A percentile compares a stretch with the other conserved stretches of the same genome.
These are phyloP conservation scores for Aspergillus ochraceus DNA, from an alignment of 2,329 filamentous ascomycete genomes.

Conservation along the genomic window DNA sequence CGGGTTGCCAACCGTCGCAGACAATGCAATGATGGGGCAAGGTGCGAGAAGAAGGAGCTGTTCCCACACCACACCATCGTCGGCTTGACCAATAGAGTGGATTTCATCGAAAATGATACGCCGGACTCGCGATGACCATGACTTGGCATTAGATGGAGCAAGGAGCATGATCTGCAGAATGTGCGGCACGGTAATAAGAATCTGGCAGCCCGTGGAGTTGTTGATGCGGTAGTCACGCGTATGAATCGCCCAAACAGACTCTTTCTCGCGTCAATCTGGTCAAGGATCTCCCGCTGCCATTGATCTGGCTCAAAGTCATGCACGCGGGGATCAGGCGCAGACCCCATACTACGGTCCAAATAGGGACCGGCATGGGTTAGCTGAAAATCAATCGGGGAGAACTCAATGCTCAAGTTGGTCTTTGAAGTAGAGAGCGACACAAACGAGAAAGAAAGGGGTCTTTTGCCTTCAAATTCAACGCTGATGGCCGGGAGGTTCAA, in stretches of 20 bases:
- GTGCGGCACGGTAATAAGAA: constrained; percentile 42
- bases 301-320: constrained; percentile 68
- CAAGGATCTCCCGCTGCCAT: constrained; percentile 74
- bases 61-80: background rate
- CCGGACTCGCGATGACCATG: background rate
- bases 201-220: constrained; percentile 69
- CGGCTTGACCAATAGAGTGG: background rate
- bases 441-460: background rate
- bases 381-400: background rate
- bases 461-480: background rate
- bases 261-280: constrained; percentile 67
- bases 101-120: background rate
- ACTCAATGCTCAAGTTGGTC: background rate
- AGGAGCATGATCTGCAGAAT: background rate
- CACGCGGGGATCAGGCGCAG: constrained; percentile 66
- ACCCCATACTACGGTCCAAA: constrained; percentile 27
- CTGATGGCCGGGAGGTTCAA: background rate
- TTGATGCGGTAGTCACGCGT: constrained; percentile 75
- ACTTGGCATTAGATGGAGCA: background rate
- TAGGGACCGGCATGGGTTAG: background rate
- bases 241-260: constrained; percentile 71
- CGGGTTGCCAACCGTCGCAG: background rate
- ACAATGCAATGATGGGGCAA: background rate
- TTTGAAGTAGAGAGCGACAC: background rate
- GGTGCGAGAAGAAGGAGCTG: background rate